Conservation (phyloP, 202 grass and related monocot species). For the Schoenoplectus tabernaemontani region DNA sequence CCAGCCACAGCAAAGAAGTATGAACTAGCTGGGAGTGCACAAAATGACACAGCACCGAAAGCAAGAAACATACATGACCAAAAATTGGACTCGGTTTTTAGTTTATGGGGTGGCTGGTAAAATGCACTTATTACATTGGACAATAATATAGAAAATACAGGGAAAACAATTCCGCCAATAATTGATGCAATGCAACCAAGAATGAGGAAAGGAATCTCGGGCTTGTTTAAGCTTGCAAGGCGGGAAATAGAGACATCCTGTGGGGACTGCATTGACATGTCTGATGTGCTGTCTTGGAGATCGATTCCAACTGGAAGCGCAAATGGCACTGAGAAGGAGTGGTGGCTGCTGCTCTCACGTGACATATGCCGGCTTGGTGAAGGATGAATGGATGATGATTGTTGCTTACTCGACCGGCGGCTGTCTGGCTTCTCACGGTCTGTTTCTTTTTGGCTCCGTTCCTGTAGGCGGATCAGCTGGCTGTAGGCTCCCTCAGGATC, state of each 20-base stretch:
- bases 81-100: conserved; percentile 69
- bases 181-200: conserved; percentile 62
- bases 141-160: conserved; percentile 59
- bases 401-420: conserved; percentile 47
- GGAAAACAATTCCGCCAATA: conserved; percentile 68
- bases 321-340: conserved; percentile 61
- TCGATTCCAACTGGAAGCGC: conserved; percentile 56
- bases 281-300: conserved; percentile 42
- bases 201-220: conserved; percentile 62
- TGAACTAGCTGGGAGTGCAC: conserved; percentile 54
- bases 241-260: conserved; percentile 61
- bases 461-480: conserved; percentile 71
- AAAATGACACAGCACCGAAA: conserved; percentile 63
- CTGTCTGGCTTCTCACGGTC: conserved; percentile 36
- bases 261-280: conserved; percentile 26
- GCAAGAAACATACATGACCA: conserved; percentile 89
- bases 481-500: conserved; percentile 75
- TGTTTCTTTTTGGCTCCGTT: conserved; percentile 32
- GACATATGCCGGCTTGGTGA: conserved; percentile 52
- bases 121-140: conserved; percentile 82
- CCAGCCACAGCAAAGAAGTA: conserved; percentile 83
- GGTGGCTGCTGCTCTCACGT: conserved; percentile 51
- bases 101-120: conserved; percentile 55
- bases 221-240: conserved; percentile 73
- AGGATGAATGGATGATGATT: conserved; percentile 29